Evolutionary conservation across 1,284 basidiomycete genomes (phyloP), one percentile per base, ranked within the genome.

Genomic region (Inonotus hispidus): DNA sequence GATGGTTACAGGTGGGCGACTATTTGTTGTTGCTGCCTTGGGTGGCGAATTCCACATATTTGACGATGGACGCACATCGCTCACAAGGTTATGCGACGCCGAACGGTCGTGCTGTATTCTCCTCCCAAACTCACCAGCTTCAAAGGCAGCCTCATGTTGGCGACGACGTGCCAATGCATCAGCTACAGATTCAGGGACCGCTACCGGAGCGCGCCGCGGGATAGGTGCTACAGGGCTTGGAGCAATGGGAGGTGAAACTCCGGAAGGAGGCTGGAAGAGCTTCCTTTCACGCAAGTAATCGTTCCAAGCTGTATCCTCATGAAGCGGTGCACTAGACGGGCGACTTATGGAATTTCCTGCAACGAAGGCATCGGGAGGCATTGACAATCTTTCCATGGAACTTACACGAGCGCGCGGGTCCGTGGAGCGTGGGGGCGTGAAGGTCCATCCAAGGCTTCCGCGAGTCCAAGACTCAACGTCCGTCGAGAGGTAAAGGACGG

Each of bases 241-340:
- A 3, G 79, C 74, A 67, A 92, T 92, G 1, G 90, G 90, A 25
- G 83, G 75, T 5, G 87, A 84, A 49, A 88, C 78, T 8, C 90
- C 90, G 32, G 85, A 81, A n/a, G 90, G 90, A 53, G 90, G 90
- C 68, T 90, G 88, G 60, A 92, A 74, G 10, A 92, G 77, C 70
- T 87, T 91, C 62, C 90, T 83, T 56, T 92, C 90, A 52, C 83
- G 85, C 59, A 92, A 80, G 71, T 92, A 92, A 53, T 80, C 71
- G 66, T 92, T 88, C 90, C 90, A 92, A 61, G 88, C 82, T 32
- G 81, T 78, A 46, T 69, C 67, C 46, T 89, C 83, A 52, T 79
- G 81, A 52, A 89, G 73, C 19, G 90, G 89, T 10, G 79, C 84
- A 67, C 88, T 90, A 0, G 82, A 84, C 5, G 90, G 87, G 53